Conservation (phyloP, 352 stramenopile genomes). For the Albugo laibachii region DNA sequence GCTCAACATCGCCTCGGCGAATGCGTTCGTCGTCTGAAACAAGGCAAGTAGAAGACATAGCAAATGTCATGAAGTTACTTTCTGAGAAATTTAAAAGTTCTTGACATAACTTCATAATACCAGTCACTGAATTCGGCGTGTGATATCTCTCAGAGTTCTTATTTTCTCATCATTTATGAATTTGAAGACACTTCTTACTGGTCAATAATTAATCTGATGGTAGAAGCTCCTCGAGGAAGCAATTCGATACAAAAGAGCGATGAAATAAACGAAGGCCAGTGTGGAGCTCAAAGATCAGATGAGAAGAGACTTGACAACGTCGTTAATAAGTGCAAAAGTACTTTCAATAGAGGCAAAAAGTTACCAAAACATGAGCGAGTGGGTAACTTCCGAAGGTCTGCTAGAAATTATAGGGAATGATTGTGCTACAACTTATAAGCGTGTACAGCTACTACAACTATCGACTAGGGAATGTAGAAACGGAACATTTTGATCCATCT, state of each 20-base stretch:
- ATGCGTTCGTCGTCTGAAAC: constrained; percentile 73
- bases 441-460: constrained; percentile 51
- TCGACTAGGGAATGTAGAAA: constrained; percentile 26
- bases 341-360: constrained; percentile 36
- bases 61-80: too few relatives aligned
- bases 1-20: constrained; percentile 76
- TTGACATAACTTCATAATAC: too few relatives aligned
- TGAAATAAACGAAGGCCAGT: too few relatives aligned
- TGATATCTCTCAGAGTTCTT: too few relatives aligned
- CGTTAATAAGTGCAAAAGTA: constrained; percentile 31
- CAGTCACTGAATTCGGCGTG: too few relatives aligned
- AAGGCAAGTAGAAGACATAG: constrained; percentile 24
- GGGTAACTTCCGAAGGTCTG: too few relatives aligned
- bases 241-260: too few relatives aligned
- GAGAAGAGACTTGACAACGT: constrained; percentile 12
- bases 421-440: background rate
- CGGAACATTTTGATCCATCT: constrained; percentile 1
- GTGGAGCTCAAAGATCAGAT: background rate
- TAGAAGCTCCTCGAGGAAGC: too few relatives aligned
- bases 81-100: too few relatives aligned
- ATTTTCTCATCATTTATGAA: too few relatives aligned
- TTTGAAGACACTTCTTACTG: too few relatives aligned
- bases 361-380: background rate
- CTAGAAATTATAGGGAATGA: background rate
- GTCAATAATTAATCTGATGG: too few relatives aligned